Conservation (phyloP, 73 alveolate species). For the Paramecium tetraurelia region DNA sequence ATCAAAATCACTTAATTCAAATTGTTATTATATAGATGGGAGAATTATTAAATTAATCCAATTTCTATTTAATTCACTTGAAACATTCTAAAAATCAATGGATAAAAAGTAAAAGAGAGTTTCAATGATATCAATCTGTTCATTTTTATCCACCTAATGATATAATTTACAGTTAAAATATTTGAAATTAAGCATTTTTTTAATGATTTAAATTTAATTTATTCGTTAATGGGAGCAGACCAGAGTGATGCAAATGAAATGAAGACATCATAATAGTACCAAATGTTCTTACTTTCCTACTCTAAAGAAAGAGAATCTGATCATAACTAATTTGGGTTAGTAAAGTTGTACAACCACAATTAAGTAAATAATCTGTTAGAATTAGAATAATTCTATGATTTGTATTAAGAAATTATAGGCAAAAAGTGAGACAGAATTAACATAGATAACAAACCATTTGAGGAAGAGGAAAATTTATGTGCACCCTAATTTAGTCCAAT, state of each 20-base stretch:
- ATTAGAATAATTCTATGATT: neutral
- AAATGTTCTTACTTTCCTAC: neutral
- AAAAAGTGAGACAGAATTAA: neutral
- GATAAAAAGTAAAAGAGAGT: too few species aligned
- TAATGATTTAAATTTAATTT: neutral
- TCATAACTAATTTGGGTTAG: neutral
- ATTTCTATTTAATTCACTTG: neutral
- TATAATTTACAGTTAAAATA: neutral
- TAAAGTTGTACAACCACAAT: neutral
- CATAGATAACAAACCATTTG: neutral
- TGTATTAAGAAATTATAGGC: neutral
- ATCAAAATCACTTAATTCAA: neutral
- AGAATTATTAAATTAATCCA: too few species aligned
- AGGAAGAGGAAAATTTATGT: neutral
- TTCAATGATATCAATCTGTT: neutral
- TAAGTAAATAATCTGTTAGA: neutral
- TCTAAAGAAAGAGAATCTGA: conserved; percentile 7
- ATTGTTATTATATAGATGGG: neutral
- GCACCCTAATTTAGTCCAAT: neutral
- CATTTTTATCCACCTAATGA: neutral
- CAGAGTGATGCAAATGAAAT: neutral
- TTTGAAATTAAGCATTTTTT: neutral
- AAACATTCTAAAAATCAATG: neutral
- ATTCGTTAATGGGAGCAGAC: conserved; percentile 30
- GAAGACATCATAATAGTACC: neutral